Conservation (phyloP, 2,329 filamentous ascomycete genomes). For the Venturiaceae sp. region DNA sequence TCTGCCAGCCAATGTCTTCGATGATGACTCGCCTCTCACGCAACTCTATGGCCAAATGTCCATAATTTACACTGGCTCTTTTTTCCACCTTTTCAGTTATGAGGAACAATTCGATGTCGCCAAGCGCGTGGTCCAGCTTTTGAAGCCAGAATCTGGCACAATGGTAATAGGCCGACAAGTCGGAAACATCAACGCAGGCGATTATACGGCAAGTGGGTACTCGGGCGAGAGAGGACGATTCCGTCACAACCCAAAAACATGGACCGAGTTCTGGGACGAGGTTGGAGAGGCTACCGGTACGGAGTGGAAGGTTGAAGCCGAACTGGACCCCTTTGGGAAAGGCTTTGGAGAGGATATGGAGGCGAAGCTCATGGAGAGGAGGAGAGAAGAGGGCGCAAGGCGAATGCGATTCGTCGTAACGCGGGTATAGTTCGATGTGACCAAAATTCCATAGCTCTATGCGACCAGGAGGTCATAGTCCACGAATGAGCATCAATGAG, state of each 20-base stretch:
- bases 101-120: conserved; percentile 21
- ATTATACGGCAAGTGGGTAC: conserved; percentile 11
- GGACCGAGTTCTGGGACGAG: conserved; percentile 27
- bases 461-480: not conserved
- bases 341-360: not conserved
- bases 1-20: conserved; percentile 41
- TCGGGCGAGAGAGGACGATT: conserved; percentile 14
- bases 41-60: conserved; percentile 21
- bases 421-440: conserved; percentile 4
- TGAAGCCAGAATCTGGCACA: conserved; percentile 29
- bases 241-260: conserved; percentile 24
- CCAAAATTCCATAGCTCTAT: too few species aligned
- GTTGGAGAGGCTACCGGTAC: conserved; percentile 10
- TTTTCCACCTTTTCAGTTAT: conserved; percentile 32
- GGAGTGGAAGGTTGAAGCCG: conserved; percentile 4
- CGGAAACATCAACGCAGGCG: conserved; percentile 21
- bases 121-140: conserved; percentile 21
- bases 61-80: conserved; percentile 29
- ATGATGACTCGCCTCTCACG: conserved; percentile 17
- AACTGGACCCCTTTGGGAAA: not conserved
- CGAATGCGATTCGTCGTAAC: conserved; percentile 6
- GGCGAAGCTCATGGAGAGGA: not conserved
- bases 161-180: conserved; percentile 45
- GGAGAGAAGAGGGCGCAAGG: not conserved
- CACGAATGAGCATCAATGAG: not conserved